Percentiles rank a stretch among this genome's conserved stretches.
Conservation (phyloP, 192 early-diverging fungal species). For the Phycomyces nitens region DNA sequence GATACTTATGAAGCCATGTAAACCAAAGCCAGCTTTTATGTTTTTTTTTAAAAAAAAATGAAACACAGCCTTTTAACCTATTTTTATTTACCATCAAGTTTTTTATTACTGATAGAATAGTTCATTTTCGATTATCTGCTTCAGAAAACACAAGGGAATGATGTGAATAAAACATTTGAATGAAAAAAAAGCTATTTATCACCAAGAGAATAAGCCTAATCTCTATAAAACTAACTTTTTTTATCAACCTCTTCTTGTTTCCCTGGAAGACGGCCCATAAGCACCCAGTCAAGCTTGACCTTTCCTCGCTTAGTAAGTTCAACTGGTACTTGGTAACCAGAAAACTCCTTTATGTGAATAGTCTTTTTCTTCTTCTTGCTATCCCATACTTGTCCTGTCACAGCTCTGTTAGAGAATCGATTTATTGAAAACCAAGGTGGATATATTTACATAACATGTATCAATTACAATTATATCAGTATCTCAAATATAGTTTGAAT, state of each 20-base stretch:
- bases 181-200: background rate
- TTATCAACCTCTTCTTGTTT: slow-evolving; percentile 97
- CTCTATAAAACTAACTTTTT: no score
- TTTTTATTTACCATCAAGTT: no score
- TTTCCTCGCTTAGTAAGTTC: slow-evolving; percentile 73
- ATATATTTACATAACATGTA: slow-evolving; percentile 68
- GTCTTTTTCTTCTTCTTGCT: slow-evolving; percentile 91
- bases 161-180: slow-evolving; percentile 77
- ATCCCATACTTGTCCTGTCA: slow-evolving; percentile 93
- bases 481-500: slow-evolving; percentile 72
- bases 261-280: slow-evolving; percentile 97
- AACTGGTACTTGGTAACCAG: slow-evolving; percentile 84
- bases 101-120: slow-evolving; percentile 84
- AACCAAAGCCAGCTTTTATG: no score
- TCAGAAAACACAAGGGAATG: slow-evolving; percentile 94
- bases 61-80: no score
- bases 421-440: background rate
- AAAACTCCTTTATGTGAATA: slow-evolving; percentile 75
- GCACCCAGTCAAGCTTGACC: slow-evolving; percentile 87
- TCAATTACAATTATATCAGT: slow-evolving; percentile 95
- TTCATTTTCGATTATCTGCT: slow-evolving; percentile 99
- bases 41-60: no score
- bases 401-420: no score
- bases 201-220: slow-evolving; percentile 28
- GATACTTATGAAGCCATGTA: no score